These are phyloP conservation scores for Yamadazyma triangularis DNA, from an alignment of 1,139 yeast genomes.

Conservation along the genomic window DNA sequence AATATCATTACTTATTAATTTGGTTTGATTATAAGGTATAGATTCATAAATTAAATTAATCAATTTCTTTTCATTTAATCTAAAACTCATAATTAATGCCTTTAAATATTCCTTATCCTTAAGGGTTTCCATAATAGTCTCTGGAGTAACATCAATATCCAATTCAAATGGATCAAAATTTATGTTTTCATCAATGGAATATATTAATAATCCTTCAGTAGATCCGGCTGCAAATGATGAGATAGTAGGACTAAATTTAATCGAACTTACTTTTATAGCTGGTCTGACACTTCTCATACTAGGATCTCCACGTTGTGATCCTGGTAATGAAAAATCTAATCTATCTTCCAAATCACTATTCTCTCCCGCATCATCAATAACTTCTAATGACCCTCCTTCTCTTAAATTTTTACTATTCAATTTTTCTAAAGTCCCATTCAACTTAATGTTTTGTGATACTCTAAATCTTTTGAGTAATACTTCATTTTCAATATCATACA, in stretches of 20 bases:
- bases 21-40: conserved; percentile 71
- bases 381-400: conserved; percentile 81
- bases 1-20: conserved; percentile 57
- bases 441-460: conserved; percentile 83
- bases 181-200: conserved; percentile 70
- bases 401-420: conserved; percentile 80
- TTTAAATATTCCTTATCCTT: conserved; percentile 67
- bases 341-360: conserved; percentile 83
- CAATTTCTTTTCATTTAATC: conserved; percentile 77
- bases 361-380: conserved; percentile 83
- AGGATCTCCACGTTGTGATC: conserved; percentile 86
- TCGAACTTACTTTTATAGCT: conserved; percentile 70
- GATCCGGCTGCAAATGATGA: conserved; percentile 92
- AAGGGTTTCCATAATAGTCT: conserved; percentile 59
- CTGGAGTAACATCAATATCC: conserved; percentile 89
- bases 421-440: conserved; percentile 81
- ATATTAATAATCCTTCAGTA: conserved; percentile 86
- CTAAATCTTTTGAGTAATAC: conserved; percentile 77
- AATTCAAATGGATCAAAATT: conserved; percentile 93
- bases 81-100: conserved; percentile 89
- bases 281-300: conserved; percentile 74
- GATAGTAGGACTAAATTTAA: conserved; percentile 87
- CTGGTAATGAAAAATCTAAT: conserved; percentile 74
- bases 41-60: conserved; percentile 71
- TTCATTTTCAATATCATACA: conserved; percentile 85